phyloP scores from a whole-genome alignment of 2,329 filamentous ascomycete genomes.

The Fusarium chaquense region DNA sequence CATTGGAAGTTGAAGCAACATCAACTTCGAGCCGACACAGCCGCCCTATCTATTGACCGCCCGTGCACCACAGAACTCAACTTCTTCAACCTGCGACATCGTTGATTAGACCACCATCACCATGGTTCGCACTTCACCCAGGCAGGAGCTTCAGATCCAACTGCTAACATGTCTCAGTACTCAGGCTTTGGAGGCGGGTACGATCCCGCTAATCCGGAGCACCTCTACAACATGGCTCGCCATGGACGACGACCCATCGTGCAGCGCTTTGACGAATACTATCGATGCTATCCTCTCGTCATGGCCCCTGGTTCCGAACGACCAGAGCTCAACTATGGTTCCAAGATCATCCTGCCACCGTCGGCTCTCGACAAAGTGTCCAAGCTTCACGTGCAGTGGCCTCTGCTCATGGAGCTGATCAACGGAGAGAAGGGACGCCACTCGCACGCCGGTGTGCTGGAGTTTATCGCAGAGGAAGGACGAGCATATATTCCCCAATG shows the following conservation, averaged over 20 bases:
- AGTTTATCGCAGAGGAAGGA: constrained; percentile 97
- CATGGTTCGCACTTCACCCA: constrained; percentile 37
- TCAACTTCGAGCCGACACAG: too few species aligned
- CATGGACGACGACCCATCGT: constrained; percentile 62
- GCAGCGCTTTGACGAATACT: constrained; percentile 97
- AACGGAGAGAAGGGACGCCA: constrained; percentile 84
- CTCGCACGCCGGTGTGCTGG: constrained; percentile 93
- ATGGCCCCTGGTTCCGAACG: constrained; percentile 94
- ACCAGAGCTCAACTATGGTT: constrained; percentile 92
- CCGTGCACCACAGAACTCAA: constrained; percentile 3
- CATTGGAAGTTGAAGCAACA: neutral
- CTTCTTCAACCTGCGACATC: constrained; percentile 19
- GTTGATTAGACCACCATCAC: constrained; percentile 10
- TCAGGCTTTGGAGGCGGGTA: constrained; percentile 58
- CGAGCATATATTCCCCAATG: constrained; percentile 96
- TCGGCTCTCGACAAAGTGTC: constrained; percentile 97
- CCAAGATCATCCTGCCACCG: constrained; percentile 97
- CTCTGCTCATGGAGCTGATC: constrained; percentile 94
- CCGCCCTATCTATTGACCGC: constrained; percentile 34
- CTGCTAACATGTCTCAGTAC: constrained; percentile 42
- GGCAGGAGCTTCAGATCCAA: neutral
- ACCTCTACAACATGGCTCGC: constrained; percentile 63
- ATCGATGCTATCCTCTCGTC: constrained; percentile 93
- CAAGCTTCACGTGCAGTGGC: constrained; percentile 94
- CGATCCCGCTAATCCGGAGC: constrained; percentile 61